phyloP scores from a whole-genome alignment of 2,329 filamentous ascomycete species.

The Fusarium sarcochroum region DNA sequence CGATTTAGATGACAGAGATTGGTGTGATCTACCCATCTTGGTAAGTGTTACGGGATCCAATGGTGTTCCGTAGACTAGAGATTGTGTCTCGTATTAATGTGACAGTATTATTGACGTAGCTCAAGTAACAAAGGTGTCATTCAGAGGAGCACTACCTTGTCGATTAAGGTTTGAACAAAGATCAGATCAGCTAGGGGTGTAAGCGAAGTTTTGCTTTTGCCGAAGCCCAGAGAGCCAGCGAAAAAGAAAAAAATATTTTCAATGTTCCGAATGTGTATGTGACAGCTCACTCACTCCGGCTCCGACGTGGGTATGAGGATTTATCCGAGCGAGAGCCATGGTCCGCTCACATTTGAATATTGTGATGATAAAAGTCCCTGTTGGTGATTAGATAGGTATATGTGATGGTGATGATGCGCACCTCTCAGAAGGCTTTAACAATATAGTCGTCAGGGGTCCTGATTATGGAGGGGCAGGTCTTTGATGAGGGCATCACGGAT shows the following conservation, averaged over 20 bases:
- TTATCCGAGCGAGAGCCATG: slow-evolving; percentile 3
- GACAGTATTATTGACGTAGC: neutral
- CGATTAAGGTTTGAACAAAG: slow-evolving; percentile 40
- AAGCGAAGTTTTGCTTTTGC: slow-evolving; percentile 34
- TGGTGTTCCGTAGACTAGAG: neutral
- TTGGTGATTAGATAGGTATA: neutral
- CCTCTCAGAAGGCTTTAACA: slow-evolving; percentile 5
- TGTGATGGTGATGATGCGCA: neutral
- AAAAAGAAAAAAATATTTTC: slow-evolving; percentile 4
- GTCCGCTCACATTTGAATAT: slow-evolving; percentile 3
- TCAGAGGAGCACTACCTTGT: slow-evolving; percentile 20
- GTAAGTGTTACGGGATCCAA: slow-evolving; percentile 18
- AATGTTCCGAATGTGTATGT: slow-evolving; percentile 10
- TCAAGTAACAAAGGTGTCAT: slow-evolving; percentile 7
- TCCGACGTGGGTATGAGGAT: slow-evolving; percentile 27
- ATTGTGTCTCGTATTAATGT: neutral
- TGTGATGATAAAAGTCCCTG: neutral
- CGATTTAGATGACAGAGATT: slow-evolving; percentile 3
- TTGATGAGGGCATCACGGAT: slow-evolving; percentile 10
- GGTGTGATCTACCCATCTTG: slow-evolving; percentile 7
- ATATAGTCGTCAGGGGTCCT: slow-evolving; percentile 7
- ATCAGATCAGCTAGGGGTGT: slow-evolving; percentile 41
- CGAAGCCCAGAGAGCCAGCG: slow-evolving; percentile 17
- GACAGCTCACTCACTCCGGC: slow-evolving; percentile 37
- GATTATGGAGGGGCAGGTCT: neutral